Evolutionary conservation across 495 filamentous ascomycete species (phyloP), one percentile per base, ranked within the genome.

Genomic region (Penicillium daleae): DNA sequence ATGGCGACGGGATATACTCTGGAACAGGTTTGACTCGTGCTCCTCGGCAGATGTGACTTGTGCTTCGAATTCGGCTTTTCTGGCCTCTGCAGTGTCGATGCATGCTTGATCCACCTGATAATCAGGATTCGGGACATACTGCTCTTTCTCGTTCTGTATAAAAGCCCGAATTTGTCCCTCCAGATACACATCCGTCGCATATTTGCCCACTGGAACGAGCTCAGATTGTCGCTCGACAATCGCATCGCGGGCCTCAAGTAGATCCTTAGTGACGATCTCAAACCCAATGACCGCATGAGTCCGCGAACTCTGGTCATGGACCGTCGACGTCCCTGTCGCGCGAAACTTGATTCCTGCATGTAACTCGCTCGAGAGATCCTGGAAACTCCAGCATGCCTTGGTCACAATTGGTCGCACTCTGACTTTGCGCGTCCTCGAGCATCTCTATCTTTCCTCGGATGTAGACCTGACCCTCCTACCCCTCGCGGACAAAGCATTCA

Each of bases 401-500:
- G 40, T 44, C 6, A 9, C 40, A 21, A 44, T 44, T 8, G 40
- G 40, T 21, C 40, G n/a, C n/a, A 44, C 40, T 10, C 40, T 7
- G n/a, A 44, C 40, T 44, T 44, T 44, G 4, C 40, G n/a, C 40
- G 19, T 44, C 40, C 40, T 44, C n/a, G 40, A 44, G 40, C 40
- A 44, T 21, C 19, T 44, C 40, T 7, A 19, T 44, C 8, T 44
- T 44, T 21, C 40, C 40, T 4, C 40, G 40, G 19, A 44, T 44
- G 10, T 44, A 21, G 19, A 44, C n/a, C 8, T 44, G 40, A 2
- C 40, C 40, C 3, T 44, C n/a, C 8, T n/a, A 44, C 19, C 40
- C 40, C 40, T 44, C 40, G 40, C 40, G 40, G n/a, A 44, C 40
- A 12, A 22, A 44, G n/a, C 40, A 44, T 21, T 44, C 40, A 21